Evolutionary conservation across 495 filamentous ascomycete species (phyloP), one percentile per base, ranked within the genome.

Genomic region (Aspergillus indologenus): DNA sequence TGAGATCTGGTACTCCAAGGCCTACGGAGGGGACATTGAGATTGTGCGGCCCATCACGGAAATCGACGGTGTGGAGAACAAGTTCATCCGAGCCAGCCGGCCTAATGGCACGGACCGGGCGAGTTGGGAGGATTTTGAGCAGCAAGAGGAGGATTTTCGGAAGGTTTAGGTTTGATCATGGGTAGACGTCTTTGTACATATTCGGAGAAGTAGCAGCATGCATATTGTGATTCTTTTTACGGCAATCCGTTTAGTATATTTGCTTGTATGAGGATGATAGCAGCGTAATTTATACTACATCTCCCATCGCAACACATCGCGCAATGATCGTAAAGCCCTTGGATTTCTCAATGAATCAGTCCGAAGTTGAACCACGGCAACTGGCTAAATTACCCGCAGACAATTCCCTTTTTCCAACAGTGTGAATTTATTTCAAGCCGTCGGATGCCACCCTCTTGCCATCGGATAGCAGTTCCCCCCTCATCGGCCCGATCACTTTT

Each of bases 1-100:
- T 6, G 76, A 79, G 63, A 67, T 61, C 42, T 79, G 76, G 76
- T 68, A 68, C 40, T 75, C 76, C 1, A 62, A 68, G 23, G 72
- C 72, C 1, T 77, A 79, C 51, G 65, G 60, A 21, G 65, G 69
- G 17, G 76, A 77, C 22, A 66, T 77, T 26, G 76, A 77, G 52
- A 65, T 77, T 50, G 76, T 79, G 3, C 65, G 60, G 22, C 74
- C 75, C 0, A 64, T 76, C 54, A 67, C 67, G 53, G 59, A 67
- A 52, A 68, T 79, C 26, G 64, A 73, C 7, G 76, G 71, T 1
- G 73, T 78, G 17, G 70, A 76, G 45, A 77, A 75, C 61, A 63
- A 62, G 60, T 79, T 78, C 58, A 61, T 66, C 21, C 64, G 74
- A 23, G 71, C 72, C 5, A 75, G 74, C 64, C 71, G 75, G 34